A percentile compares a stretch with the other conserved stretches of the same genome.
phyloP scores from a whole-genome alignment of 495 filamentous ascomycete genomes.

The Hypoxylon lienhwacheense region DNA sequence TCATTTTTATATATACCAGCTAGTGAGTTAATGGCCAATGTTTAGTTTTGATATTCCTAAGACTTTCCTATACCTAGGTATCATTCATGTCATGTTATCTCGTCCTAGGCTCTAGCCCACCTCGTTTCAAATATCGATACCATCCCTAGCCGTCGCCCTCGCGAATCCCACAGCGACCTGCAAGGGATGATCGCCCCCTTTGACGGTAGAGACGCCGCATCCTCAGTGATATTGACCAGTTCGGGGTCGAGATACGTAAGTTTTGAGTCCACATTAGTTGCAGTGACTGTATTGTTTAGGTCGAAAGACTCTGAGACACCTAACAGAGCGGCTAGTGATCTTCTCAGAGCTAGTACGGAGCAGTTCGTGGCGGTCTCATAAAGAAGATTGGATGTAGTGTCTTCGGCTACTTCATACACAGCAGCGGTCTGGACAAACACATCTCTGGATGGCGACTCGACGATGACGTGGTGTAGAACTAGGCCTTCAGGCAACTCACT shows the following conservation, averaged over 20 bases:
- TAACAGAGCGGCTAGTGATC: conserved; percentile 2
- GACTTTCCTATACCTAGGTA: too few species aligned
- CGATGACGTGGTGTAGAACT: conserved; percentile 26
- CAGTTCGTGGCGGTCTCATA: background rate
- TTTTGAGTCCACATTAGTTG: conserved; percentile 16
- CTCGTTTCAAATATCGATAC: conserved; percentile 35
- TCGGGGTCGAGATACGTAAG: conserved; percentile 24
- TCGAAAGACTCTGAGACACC: background rate
- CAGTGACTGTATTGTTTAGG: background rate
- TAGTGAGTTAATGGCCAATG: background rate
- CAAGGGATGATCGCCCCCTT: conserved; percentile 34
- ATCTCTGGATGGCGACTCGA: conserved; percentile 17
- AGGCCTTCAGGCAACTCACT: background rate
- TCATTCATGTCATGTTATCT: background rate
- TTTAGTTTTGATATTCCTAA: background rate
- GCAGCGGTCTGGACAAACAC: conserved; percentile 33
- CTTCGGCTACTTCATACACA: background rate
- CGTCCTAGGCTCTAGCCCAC: background rate
- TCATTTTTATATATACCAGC: too few species aligned
- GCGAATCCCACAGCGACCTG: conserved; percentile 36
- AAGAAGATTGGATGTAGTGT: background rate
- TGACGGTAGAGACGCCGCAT: background rate
- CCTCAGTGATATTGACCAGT: background rate
- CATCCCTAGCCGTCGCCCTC: conserved; percentile 25
- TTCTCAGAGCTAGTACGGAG: conserved; percentile 1